Evolutionary conservation across 768 basidiomycete species (phyloP).

Genomic region (Rhizopogon vinicolor): DNA sequence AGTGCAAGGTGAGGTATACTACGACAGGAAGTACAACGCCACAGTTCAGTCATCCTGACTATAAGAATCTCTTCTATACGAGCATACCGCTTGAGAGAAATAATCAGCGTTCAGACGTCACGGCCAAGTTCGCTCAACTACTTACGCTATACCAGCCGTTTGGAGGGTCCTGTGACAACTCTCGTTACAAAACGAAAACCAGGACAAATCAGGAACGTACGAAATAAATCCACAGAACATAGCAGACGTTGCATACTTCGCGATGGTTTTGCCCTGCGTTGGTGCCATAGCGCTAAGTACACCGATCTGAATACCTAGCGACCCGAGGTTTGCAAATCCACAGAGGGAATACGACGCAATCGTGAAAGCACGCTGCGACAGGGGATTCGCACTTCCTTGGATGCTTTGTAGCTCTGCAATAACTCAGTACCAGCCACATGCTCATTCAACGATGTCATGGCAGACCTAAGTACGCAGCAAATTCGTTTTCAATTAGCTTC

Average conservation of each 20-base stretch:
- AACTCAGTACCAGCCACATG: neutral
- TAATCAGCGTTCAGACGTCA: constrained; percentile 9
- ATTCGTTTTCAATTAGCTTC: constrained; percentile 87
- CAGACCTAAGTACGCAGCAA: constrained; percentile 60
- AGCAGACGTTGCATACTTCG: constrained; percentile 60
- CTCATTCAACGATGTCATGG: neutral
- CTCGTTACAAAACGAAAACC: neutral
- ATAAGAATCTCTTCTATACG: constrained; percentile 26
- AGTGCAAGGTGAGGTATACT: neutral
- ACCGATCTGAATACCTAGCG: constrained; percentile 83
- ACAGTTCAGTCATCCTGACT: neutral
- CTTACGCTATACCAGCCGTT: constrained; percentile 55
- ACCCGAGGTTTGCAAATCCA: constrained; percentile 86
- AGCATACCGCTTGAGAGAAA: constrained; percentile 41
- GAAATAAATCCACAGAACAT: constrained; percentile 70
- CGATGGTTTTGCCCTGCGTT: constrained; percentile 64
- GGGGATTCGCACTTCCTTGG: constrained; percentile 43
- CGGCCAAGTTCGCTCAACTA: constrained; percentile 8
- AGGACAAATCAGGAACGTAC: constrained; percentile 12
- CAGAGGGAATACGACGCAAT: constrained; percentile 87
- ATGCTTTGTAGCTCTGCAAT: constrained; percentile 37
- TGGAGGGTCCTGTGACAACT: constrained; percentile 38
- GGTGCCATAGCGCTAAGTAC: constrained; percentile 70
- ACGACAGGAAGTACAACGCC: neutral
- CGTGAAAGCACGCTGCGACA: constrained; percentile 70